These are phyloP conservation scores for Pichia kudriavzevii DNA, from an alignment of 1,139 yeast species.

Conservation along the genomic window DNA sequence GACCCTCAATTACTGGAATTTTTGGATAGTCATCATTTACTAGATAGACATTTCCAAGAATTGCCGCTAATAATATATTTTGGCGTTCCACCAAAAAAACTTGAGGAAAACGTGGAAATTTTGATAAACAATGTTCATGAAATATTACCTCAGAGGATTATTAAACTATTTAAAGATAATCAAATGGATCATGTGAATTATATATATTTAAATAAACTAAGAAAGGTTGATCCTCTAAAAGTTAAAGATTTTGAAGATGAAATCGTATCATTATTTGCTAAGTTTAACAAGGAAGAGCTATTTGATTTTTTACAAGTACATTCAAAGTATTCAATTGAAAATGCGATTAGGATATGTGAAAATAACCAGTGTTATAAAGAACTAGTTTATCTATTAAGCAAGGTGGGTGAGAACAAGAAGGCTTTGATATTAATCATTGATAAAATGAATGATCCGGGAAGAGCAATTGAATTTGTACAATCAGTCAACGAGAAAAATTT, in stretches of 20 bases:
- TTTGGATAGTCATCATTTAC: slow-evolving; percentile 53
- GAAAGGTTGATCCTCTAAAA: slow-evolving; percentile 45
- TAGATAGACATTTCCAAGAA: slow-evolving; percentile 40
- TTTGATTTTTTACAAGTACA: slow-evolving; percentile 46
- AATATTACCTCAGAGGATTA: slow-evolving; percentile 43
- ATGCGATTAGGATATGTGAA: slow-evolving; percentile 62
- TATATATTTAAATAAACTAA: slow-evolving; percentile 50
- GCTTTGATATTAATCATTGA: slow-evolving; percentile 75
- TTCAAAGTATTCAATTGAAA: slow-evolving; percentile 58
- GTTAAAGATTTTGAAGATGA: slow-evolving; percentile 57
- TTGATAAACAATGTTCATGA: slow-evolving; percentile 64
- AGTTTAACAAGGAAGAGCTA: slow-evolving; percentile 46
- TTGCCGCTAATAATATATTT: slow-evolving; percentile 49
- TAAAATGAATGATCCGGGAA: slow-evolving; percentile 66
- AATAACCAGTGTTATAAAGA: slow-evolving; percentile 50
- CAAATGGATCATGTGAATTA: slow-evolving; percentile 50
- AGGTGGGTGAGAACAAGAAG: slow-evolving; percentile 69
- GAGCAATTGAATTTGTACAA: slow-evolving; percentile 77
- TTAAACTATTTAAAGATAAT: slow-evolving; percentile 38
- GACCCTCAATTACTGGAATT: slow-evolving; percentile 53
- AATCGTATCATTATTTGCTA: slow-evolving; percentile 56
- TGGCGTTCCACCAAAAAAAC: slow-evolving; percentile 32
- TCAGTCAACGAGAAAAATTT: slow-evolving; percentile 64
- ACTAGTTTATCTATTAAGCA: slow-evolving; percentile 73
- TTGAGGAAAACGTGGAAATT: slow-evolving; percentile 41